A percentile compares a stretch with the other conserved stretches of the same genome.
phyloP scores from a whole-genome alignment of 805 yeast genomes.

The Sungouiozyma intestinalis region DNA sequence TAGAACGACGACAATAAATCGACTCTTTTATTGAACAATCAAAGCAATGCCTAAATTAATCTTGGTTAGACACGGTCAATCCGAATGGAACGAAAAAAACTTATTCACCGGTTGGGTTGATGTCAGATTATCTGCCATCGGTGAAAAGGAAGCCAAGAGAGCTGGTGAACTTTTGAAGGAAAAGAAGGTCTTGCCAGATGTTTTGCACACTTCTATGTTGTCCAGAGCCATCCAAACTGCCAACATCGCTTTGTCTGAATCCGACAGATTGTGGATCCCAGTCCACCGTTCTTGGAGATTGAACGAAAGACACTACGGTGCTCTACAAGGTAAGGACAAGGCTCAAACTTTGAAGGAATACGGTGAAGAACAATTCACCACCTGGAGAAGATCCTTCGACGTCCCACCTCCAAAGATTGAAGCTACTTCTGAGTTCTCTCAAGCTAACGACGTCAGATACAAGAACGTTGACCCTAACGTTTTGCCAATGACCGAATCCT shows the following conservation, averaged over 20 bases:
- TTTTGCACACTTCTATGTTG: slow-evolving; percentile 82
- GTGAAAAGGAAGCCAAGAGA: slow-evolving; percentile 81
- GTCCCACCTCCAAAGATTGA: slow-evolving; percentile 90
- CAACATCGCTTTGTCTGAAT: slow-evolving; percentile 78
- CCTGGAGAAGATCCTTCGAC: slow-evolving; percentile 96
- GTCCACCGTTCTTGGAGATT: slow-evolving; percentile 95
- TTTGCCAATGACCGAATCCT: slow-evolving; percentile 89
- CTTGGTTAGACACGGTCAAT: slow-evolving; percentile 97
- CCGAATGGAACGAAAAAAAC: slow-evolving; percentile 98
- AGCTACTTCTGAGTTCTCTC: slow-evolving; percentile 71
- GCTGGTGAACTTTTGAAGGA: slow-evolving; percentile 91
- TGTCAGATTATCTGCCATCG: slow-evolving; percentile 71
- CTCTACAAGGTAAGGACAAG: slow-evolving; percentile 96
- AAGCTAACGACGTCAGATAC: slow-evolving; percentile 80
- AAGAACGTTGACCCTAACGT: slow-evolving; percentile 70
- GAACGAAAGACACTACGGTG: slow-evolving; percentile 99
- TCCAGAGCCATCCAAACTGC: slow-evolving; percentile 97
- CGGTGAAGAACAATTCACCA: slow-evolving; percentile 90
- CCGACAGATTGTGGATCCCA: slow-evolving; percentile 86
- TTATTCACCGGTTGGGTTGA: slow-evolving; percentile 99
- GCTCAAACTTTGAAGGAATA: slow-evolving; percentile 80
- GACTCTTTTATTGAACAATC: background rate
- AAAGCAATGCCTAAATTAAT: slow-evolving; percentile 53
- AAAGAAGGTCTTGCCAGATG: slow-evolving; percentile 74
- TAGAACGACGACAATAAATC: background rate